phyloP scores from a whole-genome alignment of 2,329 filamentous ascomycete species.

The Meredithiella fracta region DNA sequence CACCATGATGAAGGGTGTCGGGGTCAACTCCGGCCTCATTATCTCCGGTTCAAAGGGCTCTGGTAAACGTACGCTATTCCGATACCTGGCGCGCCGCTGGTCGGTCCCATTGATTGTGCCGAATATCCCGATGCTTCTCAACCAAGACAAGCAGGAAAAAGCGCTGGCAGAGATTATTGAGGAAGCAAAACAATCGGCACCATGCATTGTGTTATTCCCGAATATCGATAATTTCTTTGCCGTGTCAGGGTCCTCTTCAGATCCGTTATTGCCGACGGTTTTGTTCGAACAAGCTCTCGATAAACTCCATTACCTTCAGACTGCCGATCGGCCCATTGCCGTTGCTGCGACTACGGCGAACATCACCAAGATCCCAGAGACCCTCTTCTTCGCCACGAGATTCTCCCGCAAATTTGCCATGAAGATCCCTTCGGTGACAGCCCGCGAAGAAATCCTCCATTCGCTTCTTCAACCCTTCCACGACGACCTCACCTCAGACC shows the following conservation, averaged over 20 bases:
- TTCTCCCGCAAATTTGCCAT: constrained; percentile 80
- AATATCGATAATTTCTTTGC: constrained; percentile 51
- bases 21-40: constrained; percentile 38
- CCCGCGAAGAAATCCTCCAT: constrained; percentile 61
- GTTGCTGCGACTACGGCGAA: constrained; percentile 84
- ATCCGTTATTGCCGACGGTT: neutral
- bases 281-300: constrained; percentile 1
- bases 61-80: constrained; percentile 63
- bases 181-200: constrained; percentile 69
- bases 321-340: constrained; percentile 43
- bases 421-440: constrained; percentile 65
- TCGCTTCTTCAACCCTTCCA: constrained; percentile 47
- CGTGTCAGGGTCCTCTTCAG: neutral
- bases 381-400: constrained; percentile 53
- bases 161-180: constrained; percentile 31
- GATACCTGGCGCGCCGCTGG: constrained; percentile 54
- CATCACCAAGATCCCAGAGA: constrained; percentile 71
- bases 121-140: constrained; percentile 21
- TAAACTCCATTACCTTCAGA: constrained; percentile 4
- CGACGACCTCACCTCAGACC: constrained; percentile 50
- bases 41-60: constrained; percentile 63
- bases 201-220: constrained; percentile 81
- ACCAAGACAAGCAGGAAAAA: constrained; percentile 26
- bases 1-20: constrained; percentile 9
- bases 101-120: constrained; percentile 55